Percentiles rank a stretch among this genome's conserved stretches.
Conservation (phyloP, 2,329 filamentous ascomycete species). For the Sporothrix euskadiensis region DNA sequence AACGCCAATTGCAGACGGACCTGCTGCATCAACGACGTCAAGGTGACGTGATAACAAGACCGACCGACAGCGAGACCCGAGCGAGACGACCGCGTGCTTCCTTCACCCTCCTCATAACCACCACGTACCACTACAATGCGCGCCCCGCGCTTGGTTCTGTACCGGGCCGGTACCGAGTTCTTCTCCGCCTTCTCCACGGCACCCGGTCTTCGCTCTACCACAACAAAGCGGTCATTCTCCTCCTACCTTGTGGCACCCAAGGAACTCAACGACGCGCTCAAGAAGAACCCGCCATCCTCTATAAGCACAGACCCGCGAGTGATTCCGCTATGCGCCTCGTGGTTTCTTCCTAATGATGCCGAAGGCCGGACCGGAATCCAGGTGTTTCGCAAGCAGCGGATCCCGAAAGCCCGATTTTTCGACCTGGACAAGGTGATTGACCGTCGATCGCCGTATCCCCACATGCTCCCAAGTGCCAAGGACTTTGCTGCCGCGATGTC, state of each 20-base stretch:
- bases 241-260: slow-evolving; percentile 85
- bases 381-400: slow-evolving; percentile 77
- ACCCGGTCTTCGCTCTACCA: slow-evolving; percentile 31
- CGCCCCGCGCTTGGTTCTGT: slow-evolving; percentile 45
- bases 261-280: slow-evolving; percentile 77
- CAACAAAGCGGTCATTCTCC: slow-evolving; percentile 60
- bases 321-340: slow-evolving; percentile 86
- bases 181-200: slow-evolving; percentile 39
- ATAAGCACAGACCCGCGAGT: slow-evolving; percentile 81
- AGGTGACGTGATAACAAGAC: no score
- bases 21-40: no score
- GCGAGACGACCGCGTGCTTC: not conserved
- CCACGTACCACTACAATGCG: slow-evolving; percentile 37
- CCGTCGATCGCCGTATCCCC: slow-evolving; percentile 82
- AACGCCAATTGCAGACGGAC: no score
- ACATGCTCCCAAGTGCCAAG: slow-evolving; percentile 86
- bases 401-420: slow-evolving; percentile 91
- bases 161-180: slow-evolving; percentile 41
- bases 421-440: slow-evolving; percentile 92
- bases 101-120: not conserved
- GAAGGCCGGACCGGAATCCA: slow-evolving; percentile 72
- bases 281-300: slow-evolving; percentile 75
- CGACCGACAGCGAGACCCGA: not conserved
- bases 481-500: slow-evolving; percentile 87
- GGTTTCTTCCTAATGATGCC: slow-evolving; percentile 91